These are phyloP conservation scores for Solanum chiquidenum DNA, from an alignment of 257 asterid genomes.

Conservation along the genomic window DNA sequence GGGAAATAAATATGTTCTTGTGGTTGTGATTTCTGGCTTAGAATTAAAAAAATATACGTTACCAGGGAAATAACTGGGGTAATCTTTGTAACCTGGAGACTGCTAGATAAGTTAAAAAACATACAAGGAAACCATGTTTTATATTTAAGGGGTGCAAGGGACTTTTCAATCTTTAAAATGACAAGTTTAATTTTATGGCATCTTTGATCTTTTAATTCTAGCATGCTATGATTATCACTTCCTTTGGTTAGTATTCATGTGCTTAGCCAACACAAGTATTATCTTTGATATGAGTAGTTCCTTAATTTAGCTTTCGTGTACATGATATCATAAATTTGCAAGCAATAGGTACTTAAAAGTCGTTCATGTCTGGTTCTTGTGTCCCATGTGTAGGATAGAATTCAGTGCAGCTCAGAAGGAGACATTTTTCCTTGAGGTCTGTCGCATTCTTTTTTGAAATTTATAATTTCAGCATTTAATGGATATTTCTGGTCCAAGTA, in stretches of 20 bases:
- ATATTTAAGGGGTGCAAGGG: not conserved
- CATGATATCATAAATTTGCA: not conserved
- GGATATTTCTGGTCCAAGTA: not conserved
- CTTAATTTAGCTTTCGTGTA: not conserved
- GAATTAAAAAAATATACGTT: not conserved
- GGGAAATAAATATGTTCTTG: not conserved
- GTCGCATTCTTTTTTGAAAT: constrained; percentile 1
- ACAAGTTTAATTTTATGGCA: not conserved
- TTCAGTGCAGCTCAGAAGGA: constrained; percentile 70
- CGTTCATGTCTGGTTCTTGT: constrained; percentile 6
- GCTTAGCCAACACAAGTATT: not conserved
- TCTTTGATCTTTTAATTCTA: not conserved
- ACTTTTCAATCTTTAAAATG: not conserved
- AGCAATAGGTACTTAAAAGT: not conserved
- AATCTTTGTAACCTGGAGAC: not conserved
- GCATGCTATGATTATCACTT: not conserved
- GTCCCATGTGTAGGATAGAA: constrained; percentile 57
- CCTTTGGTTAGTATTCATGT: not conserved
- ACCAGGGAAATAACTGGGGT: not conserved
- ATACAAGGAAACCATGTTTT: not conserved
- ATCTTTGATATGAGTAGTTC: not conserved
- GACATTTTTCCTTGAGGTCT: constrained; percentile 68
- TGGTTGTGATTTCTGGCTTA: not conserved
- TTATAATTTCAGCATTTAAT: not conserved
- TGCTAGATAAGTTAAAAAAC: not conserved